A percentile compares a stretch with the other conserved stretches of the same genome.
phyloP scores from a whole-genome alignment of 2,329 filamentous ascomycete genomes.

The Stachybotrys chlorohalonatus region DNA sequence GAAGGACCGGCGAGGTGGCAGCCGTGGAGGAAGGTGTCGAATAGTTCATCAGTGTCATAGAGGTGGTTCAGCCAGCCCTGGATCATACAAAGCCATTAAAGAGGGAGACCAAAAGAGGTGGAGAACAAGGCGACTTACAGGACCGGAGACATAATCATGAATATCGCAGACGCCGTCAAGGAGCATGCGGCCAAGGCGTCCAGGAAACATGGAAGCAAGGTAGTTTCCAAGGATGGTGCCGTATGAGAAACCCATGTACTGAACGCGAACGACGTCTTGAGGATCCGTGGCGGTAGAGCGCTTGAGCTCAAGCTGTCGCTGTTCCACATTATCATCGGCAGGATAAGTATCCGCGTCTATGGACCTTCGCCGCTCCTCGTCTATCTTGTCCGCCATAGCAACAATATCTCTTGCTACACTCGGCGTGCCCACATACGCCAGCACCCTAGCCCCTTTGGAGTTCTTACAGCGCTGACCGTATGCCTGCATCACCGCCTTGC shows the following conservation, averaged over 20 bases:
- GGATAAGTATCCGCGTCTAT: not conserved
- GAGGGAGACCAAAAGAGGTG: not conserved
- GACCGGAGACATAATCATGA: conserved; percentile 21
- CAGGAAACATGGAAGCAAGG: conserved; percentile 25
- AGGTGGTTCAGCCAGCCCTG: conserved; percentile 27
- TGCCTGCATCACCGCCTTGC: conserved; percentile 14
- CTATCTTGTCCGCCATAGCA: conserved; percentile 30
- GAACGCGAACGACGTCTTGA: conserved; percentile 15
- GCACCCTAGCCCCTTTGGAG: conserved; percentile 14
- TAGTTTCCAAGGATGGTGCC: conserved; percentile 24
- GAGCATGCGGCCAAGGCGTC: conserved; percentile 29
- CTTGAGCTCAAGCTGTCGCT: not conserved
- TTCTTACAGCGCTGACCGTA: conserved; percentile 18
- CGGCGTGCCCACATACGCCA: conserved; percentile 24
- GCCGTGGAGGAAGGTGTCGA: conserved; percentile 22
- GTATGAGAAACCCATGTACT: conserved; percentile 44
- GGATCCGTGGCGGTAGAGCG: not conserved
- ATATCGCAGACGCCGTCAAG: conserved; percentile 28
- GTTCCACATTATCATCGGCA: conserved; percentile 9
- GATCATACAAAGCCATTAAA: not conserved
- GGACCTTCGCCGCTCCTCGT: conserved; percentile 16
- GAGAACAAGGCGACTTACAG: not conserved
- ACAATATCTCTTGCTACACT: conserved; percentile 35
- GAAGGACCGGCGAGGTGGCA: conserved; percentile 21
- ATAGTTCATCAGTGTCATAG: conserved; percentile 24